These are phyloP conservation scores for Glonium stellatum DNA, from an alignment of 495 filamentous ascomycete species.

Conservation along the genomic window DNA sequence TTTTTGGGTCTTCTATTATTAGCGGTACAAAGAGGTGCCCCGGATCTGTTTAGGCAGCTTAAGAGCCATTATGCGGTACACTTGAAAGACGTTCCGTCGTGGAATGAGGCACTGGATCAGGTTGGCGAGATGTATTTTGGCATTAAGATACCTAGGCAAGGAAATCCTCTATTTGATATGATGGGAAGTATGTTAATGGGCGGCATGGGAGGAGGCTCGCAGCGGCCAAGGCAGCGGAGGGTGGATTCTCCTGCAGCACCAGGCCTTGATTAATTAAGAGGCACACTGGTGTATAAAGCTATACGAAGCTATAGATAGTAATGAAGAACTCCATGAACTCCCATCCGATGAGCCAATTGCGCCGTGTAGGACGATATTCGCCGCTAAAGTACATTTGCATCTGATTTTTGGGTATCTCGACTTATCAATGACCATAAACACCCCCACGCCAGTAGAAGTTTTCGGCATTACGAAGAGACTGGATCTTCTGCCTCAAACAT, in stretches of 20 bases:
- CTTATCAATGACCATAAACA: not conserved
- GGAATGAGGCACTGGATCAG: constrained; percentile 78
- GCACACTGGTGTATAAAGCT: not conserved
- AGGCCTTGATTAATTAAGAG: not conserved
- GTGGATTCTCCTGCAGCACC: not conserved
- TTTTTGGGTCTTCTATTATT: constrained; percentile 80
- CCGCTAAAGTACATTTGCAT: too few relatives aligned
- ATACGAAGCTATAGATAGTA: not conserved
- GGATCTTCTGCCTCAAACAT: constrained; percentile 70
- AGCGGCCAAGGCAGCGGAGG: not conserved
- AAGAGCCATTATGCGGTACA: constrained; percentile 71
- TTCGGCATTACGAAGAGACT: not conserved
- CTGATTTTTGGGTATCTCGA: not conserved
- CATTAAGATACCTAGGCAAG: constrained; percentile 81
- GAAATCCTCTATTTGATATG: constrained; percentile 92
- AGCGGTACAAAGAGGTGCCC: constrained; percentile 69
- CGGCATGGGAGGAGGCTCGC: constrained; percentile 46
- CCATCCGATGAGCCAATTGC: not conserved
- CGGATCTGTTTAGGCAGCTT: constrained; percentile 76
- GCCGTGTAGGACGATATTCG: too few relatives aligned
- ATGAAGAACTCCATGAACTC: not conserved
- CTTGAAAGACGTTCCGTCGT: constrained; percentile 64
- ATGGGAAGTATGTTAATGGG: constrained; percentile 86
- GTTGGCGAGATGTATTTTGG: constrained; percentile 96
- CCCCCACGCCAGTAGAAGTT: not conserved